phyloP scores from a whole-genome alignment of 352 stramenopile genomes.

The Globisporangium cylindrosporum region DNA sequence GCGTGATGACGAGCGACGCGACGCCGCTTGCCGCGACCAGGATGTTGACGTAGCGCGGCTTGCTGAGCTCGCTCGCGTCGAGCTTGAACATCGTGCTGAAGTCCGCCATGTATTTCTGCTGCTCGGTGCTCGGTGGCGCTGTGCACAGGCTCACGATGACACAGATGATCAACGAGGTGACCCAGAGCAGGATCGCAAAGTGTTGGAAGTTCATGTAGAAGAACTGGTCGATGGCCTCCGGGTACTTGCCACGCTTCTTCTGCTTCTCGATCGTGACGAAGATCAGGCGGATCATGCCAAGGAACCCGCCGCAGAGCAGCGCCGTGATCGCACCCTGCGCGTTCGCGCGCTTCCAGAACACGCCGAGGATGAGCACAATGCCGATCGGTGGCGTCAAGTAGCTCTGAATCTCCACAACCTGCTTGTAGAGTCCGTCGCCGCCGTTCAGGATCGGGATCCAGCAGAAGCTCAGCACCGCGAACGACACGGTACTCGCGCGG shows the following conservation, averaged over 20 bases:
- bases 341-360: conserved; percentile 51
- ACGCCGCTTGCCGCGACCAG: conserved; percentile 41
- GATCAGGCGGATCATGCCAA: conserved; percentile 32
- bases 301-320: conserved; percentile 44
- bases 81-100: conserved; percentile 51
- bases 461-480: conserved; percentile 52
- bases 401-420: conserved; percentile 61
- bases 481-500: conserved; percentile 41
- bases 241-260: conserved; percentile 37
- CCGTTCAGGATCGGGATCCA: conserved; percentile 67
- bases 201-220: conserved; percentile 78
- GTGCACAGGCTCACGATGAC: conserved; percentile 52
- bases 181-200: conserved; percentile 58
- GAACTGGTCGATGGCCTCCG: conserved; percentile 41
- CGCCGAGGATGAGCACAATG: conserved; percentile 57
- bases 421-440: conserved; percentile 57
- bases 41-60: conserved; percentile 47
- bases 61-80: conserved; percentile 42
- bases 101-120: conserved; percentile 51
- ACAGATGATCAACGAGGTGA: conserved; percentile 43
- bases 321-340: conserved; percentile 44
- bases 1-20: conserved; percentile 38
- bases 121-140: conserved; percentile 30
- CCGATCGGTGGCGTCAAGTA: conserved; percentile 60
- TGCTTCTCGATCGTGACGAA: conserved; percentile 57